Evolutionary conservation across 2,329 filamentous ascomycete species (phyloP).

Genomic region (Aspergillus udagawae): DNA sequence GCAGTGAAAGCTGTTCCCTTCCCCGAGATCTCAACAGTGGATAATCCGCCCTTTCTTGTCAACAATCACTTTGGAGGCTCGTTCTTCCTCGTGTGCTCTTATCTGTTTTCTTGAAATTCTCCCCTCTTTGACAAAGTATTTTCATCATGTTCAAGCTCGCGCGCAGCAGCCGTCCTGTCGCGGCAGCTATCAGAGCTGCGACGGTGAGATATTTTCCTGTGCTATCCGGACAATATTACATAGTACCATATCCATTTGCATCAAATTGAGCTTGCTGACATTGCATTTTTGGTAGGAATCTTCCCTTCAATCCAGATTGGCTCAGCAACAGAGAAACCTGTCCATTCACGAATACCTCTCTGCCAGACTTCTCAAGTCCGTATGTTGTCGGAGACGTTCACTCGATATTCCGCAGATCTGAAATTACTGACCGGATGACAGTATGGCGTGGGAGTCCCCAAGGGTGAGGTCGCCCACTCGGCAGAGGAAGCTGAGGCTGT

Average conservation of each 20-base stretch:
- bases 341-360: slow-evolving; percentile 99
- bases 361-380: slow-evolving; percentile 75
- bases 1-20: neutral
- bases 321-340: slow-evolving; percentile 78
- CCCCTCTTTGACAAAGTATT: slow-evolving; percentile 16
- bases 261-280: slow-evolving; percentile 46
- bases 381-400: slow-evolving; percentile 27
- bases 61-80: slow-evolving; percentile 14
- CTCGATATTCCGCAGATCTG: neutral
- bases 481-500: slow-evolving; percentile 86
- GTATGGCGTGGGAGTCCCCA: slow-evolving; percentile 93
- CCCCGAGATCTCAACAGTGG: slow-evolving; percentile 6
- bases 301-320: slow-evolving; percentile 50
- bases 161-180: slow-evolving; percentile 69
- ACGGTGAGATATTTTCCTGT: slow-evolving; percentile 55
- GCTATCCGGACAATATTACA: slow-evolving; percentile 10
- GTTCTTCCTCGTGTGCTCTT: slow-evolving; percentile 2
- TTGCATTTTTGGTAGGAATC: slow-evolving; percentile 50
- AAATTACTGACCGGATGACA: slow-evolving; percentile 39
- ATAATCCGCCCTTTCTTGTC: slow-evolving; percentile 7
- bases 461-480: slow-evolving; percentile 78
- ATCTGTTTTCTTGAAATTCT: slow-evolving; percentile 8
- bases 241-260: neutral
- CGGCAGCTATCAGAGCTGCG: slow-evolving; percentile 72
- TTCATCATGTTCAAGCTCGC: slow-evolving; percentile 77